These are phyloP conservation scores for Mycena sp. DNA, from an alignment of 1,284 basidiomycete species.

Conservation along the genomic window DNA sequence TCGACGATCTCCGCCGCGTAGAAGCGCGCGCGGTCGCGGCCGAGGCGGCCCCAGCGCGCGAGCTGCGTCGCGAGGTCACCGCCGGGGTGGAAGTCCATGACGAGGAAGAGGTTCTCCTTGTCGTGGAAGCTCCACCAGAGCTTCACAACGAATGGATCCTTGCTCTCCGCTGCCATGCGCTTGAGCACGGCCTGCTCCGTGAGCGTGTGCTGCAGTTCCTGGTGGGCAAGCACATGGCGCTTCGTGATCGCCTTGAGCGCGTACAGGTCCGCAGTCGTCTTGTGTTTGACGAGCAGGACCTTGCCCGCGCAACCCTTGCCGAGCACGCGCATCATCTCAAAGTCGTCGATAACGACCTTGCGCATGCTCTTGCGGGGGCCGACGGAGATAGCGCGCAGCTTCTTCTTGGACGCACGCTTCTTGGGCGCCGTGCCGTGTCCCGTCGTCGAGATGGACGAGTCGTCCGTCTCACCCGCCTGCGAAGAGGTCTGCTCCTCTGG, in stretches of 20 bases:
- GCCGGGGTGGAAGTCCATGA: conserved; percentile 96
- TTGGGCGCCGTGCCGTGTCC: conserved; percentile 53
- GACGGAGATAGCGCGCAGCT: conserved; percentile 48
- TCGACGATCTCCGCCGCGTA: conserved; percentile 97
- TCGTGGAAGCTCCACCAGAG: conserved; percentile 98
- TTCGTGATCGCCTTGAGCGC: conserved; percentile 98
- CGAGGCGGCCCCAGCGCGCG: conserved; percentile 92
- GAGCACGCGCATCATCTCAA: conserved; percentile 95
- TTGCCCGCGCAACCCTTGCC: conserved; percentile 98
- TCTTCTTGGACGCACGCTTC: conserved; percentile 55
- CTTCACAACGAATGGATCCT: conserved; percentile 93
- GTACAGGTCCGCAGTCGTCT: conserved; percentile 75
- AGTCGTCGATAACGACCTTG: conserved; percentile 87
- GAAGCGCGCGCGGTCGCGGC: conserved; percentile 92
- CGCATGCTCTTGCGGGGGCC: conserved; percentile 62
- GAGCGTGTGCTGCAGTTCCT: conserved; percentile 94
- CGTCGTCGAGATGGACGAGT: conserved; percentile 70
- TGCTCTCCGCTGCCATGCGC: conserved; percentile 83
- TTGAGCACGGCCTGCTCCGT: conserved; percentile 95
- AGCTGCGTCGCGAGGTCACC: conserved; percentile 97
- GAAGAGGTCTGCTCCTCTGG: conserved; percentile 52
- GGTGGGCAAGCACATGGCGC: conserved; percentile 93
- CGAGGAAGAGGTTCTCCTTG: conserved; percentile 91
- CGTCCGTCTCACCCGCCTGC: conserved; percentile 63
- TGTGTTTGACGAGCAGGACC: conserved; percentile 87